Base-by-base conservation (phyloP, 805 yeast genomes). In the Metschnikowia colocasiae region DNA sequence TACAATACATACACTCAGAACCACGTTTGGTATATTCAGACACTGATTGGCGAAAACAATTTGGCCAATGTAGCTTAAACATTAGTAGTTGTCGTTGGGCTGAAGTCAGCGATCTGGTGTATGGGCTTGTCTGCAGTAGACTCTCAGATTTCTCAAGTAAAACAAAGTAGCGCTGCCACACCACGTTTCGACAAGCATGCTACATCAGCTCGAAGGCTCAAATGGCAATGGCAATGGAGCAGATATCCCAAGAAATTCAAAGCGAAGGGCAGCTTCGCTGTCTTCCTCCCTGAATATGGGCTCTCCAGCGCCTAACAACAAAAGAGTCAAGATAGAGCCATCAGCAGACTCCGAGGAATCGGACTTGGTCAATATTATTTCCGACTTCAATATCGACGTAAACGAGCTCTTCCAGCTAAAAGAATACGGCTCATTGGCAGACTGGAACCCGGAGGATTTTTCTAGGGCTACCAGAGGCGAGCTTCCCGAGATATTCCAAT, bases 381-480 rank as follows among this genome's bases (percentile, higher is more conserved):
- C 75, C 13, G 65, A 73, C 32, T 79, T 78, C 59, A 78, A 77
- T 43, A 44, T 76, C 4, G 61, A 78, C 22, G 68, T 79, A 0
- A 79, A 81, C 51, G 90, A 85, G 58, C 64, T 85, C 16, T 84
- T 80, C 55, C 88, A 85, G 58, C 63, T 85, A 23, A 67, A 73
- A 47, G 79, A 82, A 54, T 85, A 76, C 59, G 79, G 81, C 18
- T 80, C 87, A 0, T 60, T 84, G 36, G 78, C 75, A 0, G 79
- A 78, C 16, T 85, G 82, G 77, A 77, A 83, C 52, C 90, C 90
- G 0, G 10, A 60, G 44, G 79, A 67, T 43, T 66, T 66, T 51
- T 64, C 67, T 3, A 47, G 47, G 7, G 51, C 55, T 8, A 41
- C 55, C 41, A 56, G 53, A 25, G 26, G 57, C 10, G 68, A 63